phyloP scores from a whole-genome alignment of 495 filamentous ascomycete genomes.

The Parmelia sp. region DNA sequence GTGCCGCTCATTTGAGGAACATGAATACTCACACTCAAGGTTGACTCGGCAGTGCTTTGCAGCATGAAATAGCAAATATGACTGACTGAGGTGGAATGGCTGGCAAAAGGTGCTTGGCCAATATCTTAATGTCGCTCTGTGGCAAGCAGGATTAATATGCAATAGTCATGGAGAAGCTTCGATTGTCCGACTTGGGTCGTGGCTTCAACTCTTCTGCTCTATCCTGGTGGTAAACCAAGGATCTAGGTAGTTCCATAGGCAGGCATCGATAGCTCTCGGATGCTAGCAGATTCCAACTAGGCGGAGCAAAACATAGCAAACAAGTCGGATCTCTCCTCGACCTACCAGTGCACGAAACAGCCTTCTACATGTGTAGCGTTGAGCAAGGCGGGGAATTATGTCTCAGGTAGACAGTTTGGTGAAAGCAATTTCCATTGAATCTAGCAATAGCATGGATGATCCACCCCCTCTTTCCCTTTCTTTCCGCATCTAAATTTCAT shows the following conservation, averaged over 20 bases:
- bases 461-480: no score
- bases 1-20: no score
- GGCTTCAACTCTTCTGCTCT: background rate
- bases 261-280: background rate
- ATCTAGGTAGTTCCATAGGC: background rate
- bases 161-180: background rate
- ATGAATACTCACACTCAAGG: no score
- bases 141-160: background rate
- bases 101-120: background rate
- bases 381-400: no score
- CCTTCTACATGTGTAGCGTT: no score
- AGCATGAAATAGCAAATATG: background rate
- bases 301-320: background rate
- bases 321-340: background rate
- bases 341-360: background rate
- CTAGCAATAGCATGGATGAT: background rate
- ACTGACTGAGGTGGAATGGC: background rate
- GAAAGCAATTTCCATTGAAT: background rate
- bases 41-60: constrained; percentile 18
- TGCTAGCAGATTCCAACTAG: background rate
- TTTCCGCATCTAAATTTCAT: background rate
- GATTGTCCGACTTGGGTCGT: background rate
- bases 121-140: background rate
- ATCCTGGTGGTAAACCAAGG: background rate
- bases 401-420: background rate